Percentiles rank a stretch among this genome's conserved stretches.
Conservation (phyloP, 106 monocot species). For the Ottelia alismoides region DNA sequence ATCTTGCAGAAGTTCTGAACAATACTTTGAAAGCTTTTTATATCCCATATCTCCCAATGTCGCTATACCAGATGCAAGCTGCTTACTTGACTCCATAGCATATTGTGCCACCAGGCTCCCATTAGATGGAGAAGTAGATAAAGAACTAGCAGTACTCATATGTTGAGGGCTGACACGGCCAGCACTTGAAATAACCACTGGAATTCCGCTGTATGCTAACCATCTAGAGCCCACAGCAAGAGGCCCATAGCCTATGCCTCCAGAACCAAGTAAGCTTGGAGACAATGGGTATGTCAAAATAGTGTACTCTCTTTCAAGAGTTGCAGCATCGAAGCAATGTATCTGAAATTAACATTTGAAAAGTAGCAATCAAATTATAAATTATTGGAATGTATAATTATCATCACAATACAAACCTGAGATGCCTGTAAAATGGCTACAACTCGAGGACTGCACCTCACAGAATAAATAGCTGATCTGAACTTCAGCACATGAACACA, state of each 20-base stretch:
- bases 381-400: neutral
- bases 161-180: conserved; percentile 57
- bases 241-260: conserved; percentile 64
- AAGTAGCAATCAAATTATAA: neutral
- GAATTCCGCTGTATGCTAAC: conserved; percentile 82
- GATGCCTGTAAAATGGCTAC: conserved; percentile 69
- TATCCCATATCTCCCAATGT: conserved; percentile 91
- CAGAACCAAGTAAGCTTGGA: conserved; percentile 28
- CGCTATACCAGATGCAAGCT: conserved; percentile 75
- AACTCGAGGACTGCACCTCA: conserved; percentile 74
- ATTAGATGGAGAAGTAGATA: conserved; percentile 30
- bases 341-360: conserved; percentile 40
- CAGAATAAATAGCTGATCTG: conserved; percentile 61
- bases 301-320: conserved; percentile 79
- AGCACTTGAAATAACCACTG: conserved; percentile 41
- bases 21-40: conserved; percentile 83
- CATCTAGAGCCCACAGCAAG: conserved; percentile 91
- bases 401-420: conserved; percentile 37
- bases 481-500: conserved; percentile 87
- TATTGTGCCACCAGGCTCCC: conserved; percentile 67
- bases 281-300: conserved; percentile 63
- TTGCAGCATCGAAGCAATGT: conserved; percentile 90
- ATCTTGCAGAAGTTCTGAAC: conserved; percentile 44
- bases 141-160: conserved; percentile 17
- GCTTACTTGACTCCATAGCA: conserved; percentile 93